Evolutionary conservation across 2,329 filamentous ascomycete genomes (phyloP), one percentile per base, ranked within the genome.

Genomic region (Periconia macrospinosa): DNA sequence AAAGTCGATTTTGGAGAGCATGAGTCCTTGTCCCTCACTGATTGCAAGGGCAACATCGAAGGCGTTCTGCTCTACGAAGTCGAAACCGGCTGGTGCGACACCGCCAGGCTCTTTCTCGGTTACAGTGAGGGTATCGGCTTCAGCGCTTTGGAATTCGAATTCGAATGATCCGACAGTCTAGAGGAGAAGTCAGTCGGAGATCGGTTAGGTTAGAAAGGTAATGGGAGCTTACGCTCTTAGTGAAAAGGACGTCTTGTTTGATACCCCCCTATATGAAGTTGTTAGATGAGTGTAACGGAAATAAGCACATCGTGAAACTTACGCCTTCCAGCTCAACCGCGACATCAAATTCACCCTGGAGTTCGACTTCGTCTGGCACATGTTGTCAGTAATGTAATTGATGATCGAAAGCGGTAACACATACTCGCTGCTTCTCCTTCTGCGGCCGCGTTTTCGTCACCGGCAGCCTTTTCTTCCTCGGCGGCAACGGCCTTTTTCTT

Each of bases 161-260:
- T 65, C 62, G 46, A 65, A 62, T 18, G 60, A 50, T 8, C 60
- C 62, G 41, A 65, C 54, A 10, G 62, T 58, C 59, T 62, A 33
- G 40, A 17, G 17, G 6, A 30, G 42, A 35, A 33, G 44, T 56
- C 10, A 54, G 53, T 19, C 20, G 45, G n/a, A 2, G n/a, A 6
- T 30, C 0, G 7, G 13, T 37, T 13, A 41, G 3, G 43, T 13
- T 41, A n/a, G 19, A 17, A 1, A 20, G 8, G 14, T 17, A 35
- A 18, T 11, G 23, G 5, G 5, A 17, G 50, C 52, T 41, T 53
- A 59, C 59, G 49, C 57, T 61, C n/a, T 54, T 54, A 6, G 62
- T 63, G 52, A 61, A 65, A 10, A 59, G 42, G n/a, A 60, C 53
- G 41, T 65, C 62, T 53, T 65, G 62, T 30, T 65, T 65, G 45